A percentile compares a stretch with the other conserved stretches of the same genome.
Conservation (phyloP, 148 eudicot genomes). For the Vaccinium myrtillus region DNA sequence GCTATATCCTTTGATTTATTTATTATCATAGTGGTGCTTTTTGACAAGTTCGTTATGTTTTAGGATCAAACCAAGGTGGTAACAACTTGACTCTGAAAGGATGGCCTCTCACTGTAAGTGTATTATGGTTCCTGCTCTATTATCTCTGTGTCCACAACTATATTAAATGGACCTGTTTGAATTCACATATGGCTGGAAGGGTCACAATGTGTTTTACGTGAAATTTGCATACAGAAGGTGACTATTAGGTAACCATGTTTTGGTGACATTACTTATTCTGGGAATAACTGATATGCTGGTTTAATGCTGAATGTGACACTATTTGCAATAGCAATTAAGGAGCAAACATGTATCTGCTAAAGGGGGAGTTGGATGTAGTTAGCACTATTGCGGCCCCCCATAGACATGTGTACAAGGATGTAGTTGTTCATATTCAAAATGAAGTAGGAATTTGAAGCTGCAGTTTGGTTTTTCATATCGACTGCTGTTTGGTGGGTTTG, state of each 20-base stretch:
- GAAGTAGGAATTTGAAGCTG: neutral
- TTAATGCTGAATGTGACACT: neutral
- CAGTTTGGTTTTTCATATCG: neutral
- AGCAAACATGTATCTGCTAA: neutral
- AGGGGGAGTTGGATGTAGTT: neutral
- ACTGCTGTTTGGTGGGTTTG: neutral
- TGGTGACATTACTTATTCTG: neutral
- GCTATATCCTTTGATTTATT: neutral
- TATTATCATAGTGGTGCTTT: slow-evolving; percentile 2
- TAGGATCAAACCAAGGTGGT: slow-evolving; percentile 65
- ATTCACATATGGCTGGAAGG: neutral
- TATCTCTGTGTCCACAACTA: neutral
- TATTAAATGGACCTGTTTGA: neutral
- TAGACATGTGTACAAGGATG: neutral
- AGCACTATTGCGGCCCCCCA: neutral
- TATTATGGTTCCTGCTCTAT: neutral
- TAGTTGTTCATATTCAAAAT: neutral
- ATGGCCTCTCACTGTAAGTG: slow-evolving; percentile 81
- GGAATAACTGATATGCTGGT: neutral
- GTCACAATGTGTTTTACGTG: neutral
- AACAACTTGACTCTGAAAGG: slow-evolving; percentile 72
- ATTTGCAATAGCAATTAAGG: neutral
- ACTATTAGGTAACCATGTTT: neutral
- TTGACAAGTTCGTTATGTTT: slow-evolving; percentile 28
- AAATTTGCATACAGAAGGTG: neutral